Percentiles rank a stretch among this genome's conserved stretches.
These are phyloP conservation scores for Entonaema liquescens DNA, from an alignment of 495 filamentous ascomycete genomes.

Conservation along the genomic window DNA sequence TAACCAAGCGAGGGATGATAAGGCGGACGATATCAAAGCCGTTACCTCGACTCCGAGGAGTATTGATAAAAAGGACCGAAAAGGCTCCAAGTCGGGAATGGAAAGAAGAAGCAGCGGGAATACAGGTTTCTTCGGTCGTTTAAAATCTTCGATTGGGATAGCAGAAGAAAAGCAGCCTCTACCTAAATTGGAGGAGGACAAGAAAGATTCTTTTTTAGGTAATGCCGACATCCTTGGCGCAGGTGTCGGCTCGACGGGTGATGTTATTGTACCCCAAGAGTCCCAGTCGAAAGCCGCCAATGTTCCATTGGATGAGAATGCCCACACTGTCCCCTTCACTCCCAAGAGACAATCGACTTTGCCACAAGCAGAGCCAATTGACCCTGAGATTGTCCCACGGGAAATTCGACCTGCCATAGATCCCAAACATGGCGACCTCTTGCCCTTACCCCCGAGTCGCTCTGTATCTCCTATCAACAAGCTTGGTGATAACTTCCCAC, in stretches of 20 bases:
- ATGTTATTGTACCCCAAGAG: slow-evolving; percentile 54
- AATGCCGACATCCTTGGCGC: slow-evolving; percentile 68
- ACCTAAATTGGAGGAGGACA: slow-evolving; percentile 43
- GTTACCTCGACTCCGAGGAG: slow-evolving; percentile 49
- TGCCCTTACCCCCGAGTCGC: slow-evolving; percentile 63
- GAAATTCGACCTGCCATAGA: slow-evolving; percentile 65
- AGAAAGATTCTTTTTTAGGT: slow-evolving; percentile 68
- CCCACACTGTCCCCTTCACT: slow-evolving; percentile 21
- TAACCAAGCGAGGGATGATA: slow-evolving; percentile 30
- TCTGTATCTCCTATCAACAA: slow-evolving; percentile 54
- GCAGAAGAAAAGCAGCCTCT: slow-evolving; percentile 39
- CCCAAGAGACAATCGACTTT: slow-evolving; percentile 34
- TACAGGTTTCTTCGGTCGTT: slow-evolving; percentile 49
- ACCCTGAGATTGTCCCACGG: slow-evolving; percentile 61
- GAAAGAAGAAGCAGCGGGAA: slow-evolving; percentile 42
- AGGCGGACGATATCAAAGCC: slow-evolving; percentile 53
- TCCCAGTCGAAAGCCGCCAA: slow-evolving; percentile 54
- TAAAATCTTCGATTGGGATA: slow-evolving; percentile 47
- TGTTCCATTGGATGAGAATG: slow-evolving; percentile 42
- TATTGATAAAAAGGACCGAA: slow-evolving; percentile 34
- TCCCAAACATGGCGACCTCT: slow-evolving; percentile 63
- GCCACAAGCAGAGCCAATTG: slow-evolving; percentile 50
- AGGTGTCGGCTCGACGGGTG: slow-evolving; percentile 65
- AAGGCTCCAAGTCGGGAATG: slow-evolving; percentile 44
- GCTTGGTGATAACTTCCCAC: slow-evolving; percentile 50